Evolutionary conservation across 495 filamentous ascomycete species (phyloP), one percentile per base, ranked within the genome.

Genomic region (Neurospora tetraspora): DNA sequence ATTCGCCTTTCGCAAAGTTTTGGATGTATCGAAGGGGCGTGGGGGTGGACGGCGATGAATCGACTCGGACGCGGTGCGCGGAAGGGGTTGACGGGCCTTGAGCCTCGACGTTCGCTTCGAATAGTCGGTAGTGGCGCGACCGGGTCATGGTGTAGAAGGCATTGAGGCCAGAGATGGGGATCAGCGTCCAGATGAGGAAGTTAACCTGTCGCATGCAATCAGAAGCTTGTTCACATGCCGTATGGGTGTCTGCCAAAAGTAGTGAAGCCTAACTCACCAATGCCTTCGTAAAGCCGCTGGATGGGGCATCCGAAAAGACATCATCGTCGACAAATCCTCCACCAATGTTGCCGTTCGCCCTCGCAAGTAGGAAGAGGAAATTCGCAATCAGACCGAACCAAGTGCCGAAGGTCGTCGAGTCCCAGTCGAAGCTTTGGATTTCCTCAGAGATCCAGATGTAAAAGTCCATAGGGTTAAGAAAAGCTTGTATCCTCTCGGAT

Each of bases 371-470:
- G 81, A 97, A 96, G 27, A 91, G 74, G 18, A 96, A 75, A 78
- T 98, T 98, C 74, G 94, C 83, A 1, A 74, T 82, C 31, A 97
- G 74, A 0, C 94, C 96, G 36, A 97, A 83, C 40, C 92, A 88
- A 2, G 88, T 86, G 16, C 92, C 92, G 83, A 92, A 91, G 23
- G 87, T 82, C 74, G 93, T 92, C 73, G 94, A 91, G 76, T 97
- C 92, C 92, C 93, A 97, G 70, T 96, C 93, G 75, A 91, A 87
- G 2, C 91, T 91, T 77, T 97, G 93, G 73, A 98, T 85, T 81
- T 95, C 91, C 77, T 97, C 94, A 1, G 93, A 96, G 3, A 97
- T 81, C 90, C 92, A 95, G 27, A 98, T 87, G 42, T 96, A 84
- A 79, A 94, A 91, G 81, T 99, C 96, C 80, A 91, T 86, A 31